Evolutionary conservation across 2,329 filamentous ascomycete genomes (phyloP).

Genomic region (Lecanicillium sp.): DNA sequence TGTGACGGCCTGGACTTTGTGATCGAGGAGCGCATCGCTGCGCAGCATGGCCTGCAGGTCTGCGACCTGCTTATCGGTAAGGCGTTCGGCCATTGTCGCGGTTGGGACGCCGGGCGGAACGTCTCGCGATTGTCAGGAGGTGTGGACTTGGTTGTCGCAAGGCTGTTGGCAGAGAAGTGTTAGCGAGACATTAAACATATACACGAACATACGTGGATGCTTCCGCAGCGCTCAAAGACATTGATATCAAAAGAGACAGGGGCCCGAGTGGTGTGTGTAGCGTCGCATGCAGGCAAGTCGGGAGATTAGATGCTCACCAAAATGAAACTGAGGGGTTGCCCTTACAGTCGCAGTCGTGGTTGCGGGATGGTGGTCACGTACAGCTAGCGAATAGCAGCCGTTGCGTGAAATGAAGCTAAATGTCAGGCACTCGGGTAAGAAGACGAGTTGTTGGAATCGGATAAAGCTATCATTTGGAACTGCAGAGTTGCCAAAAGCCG

Average conservation of each 20-base stretch:
- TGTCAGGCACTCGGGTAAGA: conserved; percentile 7
- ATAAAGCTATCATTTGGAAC: conserved; percentile 7
- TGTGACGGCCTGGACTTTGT: conserved; percentile 63
- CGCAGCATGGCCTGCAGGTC: conserved; percentile 43
- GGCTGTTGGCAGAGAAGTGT: not conserved
- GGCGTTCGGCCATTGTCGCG: conserved; percentile 43
- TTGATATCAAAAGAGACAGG: too few species aligned
- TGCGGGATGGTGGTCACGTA: conserved; percentile 1
- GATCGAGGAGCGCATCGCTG: conserved; percentile 59
- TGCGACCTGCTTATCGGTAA: conserved; percentile 50
- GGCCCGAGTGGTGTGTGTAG: too few species aligned
- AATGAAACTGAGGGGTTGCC: conserved; percentile 7
- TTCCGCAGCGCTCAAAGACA: too few species aligned
- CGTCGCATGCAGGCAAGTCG: not conserved
- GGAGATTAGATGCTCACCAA: conserved; percentile 8
- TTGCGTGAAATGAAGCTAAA: conserved; percentile 4
- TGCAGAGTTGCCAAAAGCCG: not conserved
- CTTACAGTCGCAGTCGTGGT: not conserved
- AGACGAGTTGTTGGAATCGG: not conserved
- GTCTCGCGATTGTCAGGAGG: not conserved
- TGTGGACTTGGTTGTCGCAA: not conserved
- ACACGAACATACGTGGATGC: too few species aligned
- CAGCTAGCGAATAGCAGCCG: conserved; percentile 3
- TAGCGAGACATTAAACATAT: not conserved
- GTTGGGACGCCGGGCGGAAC: not conserved